Evolutionary conservation across 768 basidiomycete species (phyloP).

Genomic region (Thelephora aurantiotincta): DNA sequence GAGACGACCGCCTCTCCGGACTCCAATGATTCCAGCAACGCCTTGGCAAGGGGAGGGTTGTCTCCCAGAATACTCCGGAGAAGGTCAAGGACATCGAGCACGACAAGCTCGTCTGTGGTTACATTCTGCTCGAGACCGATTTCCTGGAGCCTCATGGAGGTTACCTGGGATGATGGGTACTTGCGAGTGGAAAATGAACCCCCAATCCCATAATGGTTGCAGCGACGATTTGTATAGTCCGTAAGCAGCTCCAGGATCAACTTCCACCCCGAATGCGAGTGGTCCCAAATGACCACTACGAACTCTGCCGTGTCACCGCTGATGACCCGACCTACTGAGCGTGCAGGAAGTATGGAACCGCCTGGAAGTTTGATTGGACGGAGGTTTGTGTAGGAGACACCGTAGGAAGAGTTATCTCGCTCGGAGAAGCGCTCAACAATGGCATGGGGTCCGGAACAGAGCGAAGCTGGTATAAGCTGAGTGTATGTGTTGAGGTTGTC

Average conservation of each 20-base stretch:
- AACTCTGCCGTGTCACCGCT: slow-evolving; percentile 59
- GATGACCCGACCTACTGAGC: slow-evolving; percentile 55
- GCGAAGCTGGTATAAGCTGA: slow-evolving; percentile 49
- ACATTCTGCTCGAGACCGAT: slow-evolving; percentile 57
- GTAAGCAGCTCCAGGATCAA: slow-evolving; percentile 69
- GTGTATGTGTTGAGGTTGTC: slow-evolving; percentile 59
- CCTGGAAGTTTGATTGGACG: slow-evolving; percentile 64
- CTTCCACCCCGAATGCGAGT: slow-evolving; percentile 78
- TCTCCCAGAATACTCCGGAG: slow-evolving; percentile 65
- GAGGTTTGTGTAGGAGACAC: slow-evolving; percentile 48
- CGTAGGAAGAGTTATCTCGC: slow-evolving; percentile 37
- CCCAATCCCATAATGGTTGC: slow-evolving; percentile 27
- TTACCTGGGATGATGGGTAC: slow-evolving; percentile 17
- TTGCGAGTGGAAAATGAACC: slow-evolving; percentile 12
- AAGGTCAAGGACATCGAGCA: slow-evolving; percentile 68
- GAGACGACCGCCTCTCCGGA: slow-evolving; percentile 36
- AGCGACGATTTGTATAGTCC: slow-evolving; percentile 53
- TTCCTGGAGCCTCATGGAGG: slow-evolving; percentile 40
- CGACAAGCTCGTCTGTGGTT: slow-evolving; percentile 45
- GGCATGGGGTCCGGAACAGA: slow-evolving; percentile 53
- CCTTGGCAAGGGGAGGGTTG: slow-evolving; percentile 47
- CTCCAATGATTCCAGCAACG: slow-evolving; percentile 57
- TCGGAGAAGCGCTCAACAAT: slow-evolving; percentile 58
- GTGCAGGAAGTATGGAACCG: slow-evolving; percentile 52
- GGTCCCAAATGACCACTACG: slow-evolving; percentile 67